Conservation (phyloP, 106 monocot genomes). For the Dendrobium chrysotoxum region DNA sequence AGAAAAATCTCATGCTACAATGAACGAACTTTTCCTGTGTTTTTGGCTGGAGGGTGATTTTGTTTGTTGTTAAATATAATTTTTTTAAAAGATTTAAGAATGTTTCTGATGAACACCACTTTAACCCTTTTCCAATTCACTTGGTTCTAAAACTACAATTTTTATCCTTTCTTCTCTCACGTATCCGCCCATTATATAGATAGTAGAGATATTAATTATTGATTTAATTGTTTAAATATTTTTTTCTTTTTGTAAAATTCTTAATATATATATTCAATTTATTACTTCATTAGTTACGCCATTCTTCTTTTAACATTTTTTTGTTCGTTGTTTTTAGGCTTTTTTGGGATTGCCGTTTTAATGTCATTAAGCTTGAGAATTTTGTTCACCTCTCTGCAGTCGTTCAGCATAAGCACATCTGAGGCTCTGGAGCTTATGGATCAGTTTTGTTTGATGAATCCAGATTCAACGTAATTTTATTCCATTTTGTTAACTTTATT, state of each 20-base stretch:
- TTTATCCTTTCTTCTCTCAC: not conserved
- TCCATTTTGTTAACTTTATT: not conserved
- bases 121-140: not conserved
- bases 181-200: not conserved
- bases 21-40: not conserved
- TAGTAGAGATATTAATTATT: not conserved
- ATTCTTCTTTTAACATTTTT: not conserved
- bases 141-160: not conserved
- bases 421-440: conserved; percentile 27
- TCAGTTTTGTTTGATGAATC: conserved; percentile 23
- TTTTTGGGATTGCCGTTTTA: not conserved
- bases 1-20: not conserved
- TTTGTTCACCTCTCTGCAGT: conserved; percentile 4
- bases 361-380: not conserved
- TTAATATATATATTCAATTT: not conserved
- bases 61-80: not conserved
- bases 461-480: conserved; percentile 22
- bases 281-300: not conserved
- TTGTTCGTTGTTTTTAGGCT: not conserved
- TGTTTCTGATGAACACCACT: not conserved
- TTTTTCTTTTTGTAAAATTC: not conserved
- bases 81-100: not conserved
- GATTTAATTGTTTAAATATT: not conserved
- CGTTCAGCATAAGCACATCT: conserved; percentile 17
- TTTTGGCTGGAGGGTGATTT: not conserved